Conservation (phyloP, 306 rosid species). For the Sphenostylis stenocarpa region DNA sequence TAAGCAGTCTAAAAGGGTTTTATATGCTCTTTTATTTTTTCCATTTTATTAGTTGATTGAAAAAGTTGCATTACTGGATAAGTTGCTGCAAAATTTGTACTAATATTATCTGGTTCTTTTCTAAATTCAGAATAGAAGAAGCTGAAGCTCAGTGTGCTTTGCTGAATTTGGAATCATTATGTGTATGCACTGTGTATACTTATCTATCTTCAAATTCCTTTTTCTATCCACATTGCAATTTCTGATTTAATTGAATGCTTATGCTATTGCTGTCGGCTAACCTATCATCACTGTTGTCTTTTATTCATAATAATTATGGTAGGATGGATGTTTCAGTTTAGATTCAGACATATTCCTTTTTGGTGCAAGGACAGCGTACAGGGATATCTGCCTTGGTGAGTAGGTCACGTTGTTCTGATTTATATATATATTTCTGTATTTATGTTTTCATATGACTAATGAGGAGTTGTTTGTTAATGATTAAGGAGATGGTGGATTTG, state of each 20-base stretch:
- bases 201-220: not conserved
- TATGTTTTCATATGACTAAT: conserved; percentile 19
- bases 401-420: not conserved
- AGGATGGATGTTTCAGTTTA: conserved; percentile 85
- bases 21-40: conserved; percentile 6
- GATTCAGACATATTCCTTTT: conserved; percentile 89
- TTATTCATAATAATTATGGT: conserved; percentile 16
- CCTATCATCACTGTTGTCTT: conserved; percentile 13
- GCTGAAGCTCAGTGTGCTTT: conserved; percentile 91
- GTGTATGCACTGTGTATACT: conserved; percentile 51
- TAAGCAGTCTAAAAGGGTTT: not conserved
- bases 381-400: conserved; percentile 87
- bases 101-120: conserved; percentile 2
- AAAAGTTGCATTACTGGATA: conserved; percentile 19
- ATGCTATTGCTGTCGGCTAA: conserved; percentile 25
- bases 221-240: not conserved
- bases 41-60: conserved; percentile 4
- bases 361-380: conserved; percentile 78
- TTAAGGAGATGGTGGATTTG: conserved; percentile 75
- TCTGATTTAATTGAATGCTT: conserved; percentile 25
- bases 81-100: conserved; percentile 9
- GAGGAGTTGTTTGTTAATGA: conserved; percentile 34
- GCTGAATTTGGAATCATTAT: conserved; percentile 62
- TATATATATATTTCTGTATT: not conserved
- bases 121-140: conserved; percentile 70